Evolutionary conservation across 345 rosid genomes (phyloP).

Genomic region (Populus alba): DNA sequence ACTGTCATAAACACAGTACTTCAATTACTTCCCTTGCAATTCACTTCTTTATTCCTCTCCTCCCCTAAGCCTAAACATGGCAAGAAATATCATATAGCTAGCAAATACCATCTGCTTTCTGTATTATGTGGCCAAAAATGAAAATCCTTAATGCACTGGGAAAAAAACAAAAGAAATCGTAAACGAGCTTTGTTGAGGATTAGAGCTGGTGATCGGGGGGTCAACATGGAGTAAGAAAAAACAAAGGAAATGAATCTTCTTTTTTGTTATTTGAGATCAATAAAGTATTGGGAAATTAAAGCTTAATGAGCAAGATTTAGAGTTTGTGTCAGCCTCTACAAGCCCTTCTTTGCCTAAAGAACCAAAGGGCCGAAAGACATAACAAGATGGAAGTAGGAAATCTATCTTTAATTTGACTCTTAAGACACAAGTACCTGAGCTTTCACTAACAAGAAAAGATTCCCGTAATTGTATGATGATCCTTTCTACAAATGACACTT

Average conservation of each 20-base stretch:
- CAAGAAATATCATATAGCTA: constrained; percentile 7
- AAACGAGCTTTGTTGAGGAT: too few species aligned
- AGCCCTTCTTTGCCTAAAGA: constrained; percentile 38
- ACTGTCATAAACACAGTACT: constrained; percentile 36
- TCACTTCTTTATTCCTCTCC: constrained; percentile 72
- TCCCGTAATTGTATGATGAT: constrained; percentile 1
- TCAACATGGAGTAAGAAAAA: not conserved
- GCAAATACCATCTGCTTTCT: not conserved
- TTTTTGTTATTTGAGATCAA: constrained; percentile 8
- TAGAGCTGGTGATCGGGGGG: not conserved
- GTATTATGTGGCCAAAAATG: not conserved
- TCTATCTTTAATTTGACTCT: constrained; percentile 28
- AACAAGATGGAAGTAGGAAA: constrained; percentile 33
- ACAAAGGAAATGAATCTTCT: not conserved
- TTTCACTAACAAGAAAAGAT: not conserved
- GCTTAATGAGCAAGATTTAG: constrained; percentile 17
- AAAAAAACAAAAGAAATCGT: too few species aligned
- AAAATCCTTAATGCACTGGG: too few species aligned
- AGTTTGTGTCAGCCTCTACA: constrained; percentile 22
- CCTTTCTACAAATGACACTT: constrained; percentile 6
- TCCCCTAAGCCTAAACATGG: constrained; percentile 8
- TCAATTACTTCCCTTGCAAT: constrained; percentile 67
- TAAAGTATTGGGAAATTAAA: constrained; percentile 22
- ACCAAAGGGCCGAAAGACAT: constrained; percentile 30
- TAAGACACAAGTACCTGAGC: constrained; percentile 30